These are phyloP conservation scores for Violaceomyces palustris DNA, from an alignment of 1,284 basidiomycete genomes.

Conservation along the genomic window DNA sequence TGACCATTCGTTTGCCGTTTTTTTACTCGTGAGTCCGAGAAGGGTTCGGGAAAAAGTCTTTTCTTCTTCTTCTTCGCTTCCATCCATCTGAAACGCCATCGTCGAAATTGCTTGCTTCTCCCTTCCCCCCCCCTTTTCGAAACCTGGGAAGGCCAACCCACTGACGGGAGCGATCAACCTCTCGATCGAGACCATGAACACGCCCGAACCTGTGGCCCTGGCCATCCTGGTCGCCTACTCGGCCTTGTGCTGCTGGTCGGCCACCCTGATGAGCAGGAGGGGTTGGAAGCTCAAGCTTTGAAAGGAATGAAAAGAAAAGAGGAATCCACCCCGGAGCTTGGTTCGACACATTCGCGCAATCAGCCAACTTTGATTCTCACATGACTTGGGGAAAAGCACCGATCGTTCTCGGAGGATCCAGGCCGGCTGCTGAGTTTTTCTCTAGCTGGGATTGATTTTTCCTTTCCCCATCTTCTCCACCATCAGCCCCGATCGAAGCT, in stretches of 20 bases:
- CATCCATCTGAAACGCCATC: neutral
- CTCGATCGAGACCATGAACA: constrained; percentile 75
- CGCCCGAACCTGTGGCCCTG: constrained; percentile 61
- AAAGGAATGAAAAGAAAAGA: too few relatives aligned
- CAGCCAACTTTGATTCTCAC: too few relatives aligned
- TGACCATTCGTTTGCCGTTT: constrained; percentile 70
- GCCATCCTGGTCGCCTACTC: constrained; percentile 65
- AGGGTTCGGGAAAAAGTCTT: neutral
- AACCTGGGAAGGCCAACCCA: constrained; percentile 65
- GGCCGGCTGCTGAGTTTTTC: too few relatives aligned
- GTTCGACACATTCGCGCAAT: too few relatives aligned
- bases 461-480: too few relatives aligned
- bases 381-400: too few relatives aligned
- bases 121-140: neutral
- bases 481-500: too few relatives aligned
- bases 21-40: constrained; percentile 66
- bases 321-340: too few relatives aligned
- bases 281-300: constrained; percentile 19
- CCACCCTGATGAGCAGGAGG: constrained; percentile 3
- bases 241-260: constrained; percentile 58
- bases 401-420: too few relatives aligned
- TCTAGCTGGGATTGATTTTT: too few relatives aligned
- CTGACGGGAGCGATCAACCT: constrained; percentile 81
- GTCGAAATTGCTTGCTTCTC: neutral
- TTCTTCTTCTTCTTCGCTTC: neutral